Base-by-base conservation (phyloP, 768 basidiomycete genomes). In the Lyophyllum shimeji region DNA sequence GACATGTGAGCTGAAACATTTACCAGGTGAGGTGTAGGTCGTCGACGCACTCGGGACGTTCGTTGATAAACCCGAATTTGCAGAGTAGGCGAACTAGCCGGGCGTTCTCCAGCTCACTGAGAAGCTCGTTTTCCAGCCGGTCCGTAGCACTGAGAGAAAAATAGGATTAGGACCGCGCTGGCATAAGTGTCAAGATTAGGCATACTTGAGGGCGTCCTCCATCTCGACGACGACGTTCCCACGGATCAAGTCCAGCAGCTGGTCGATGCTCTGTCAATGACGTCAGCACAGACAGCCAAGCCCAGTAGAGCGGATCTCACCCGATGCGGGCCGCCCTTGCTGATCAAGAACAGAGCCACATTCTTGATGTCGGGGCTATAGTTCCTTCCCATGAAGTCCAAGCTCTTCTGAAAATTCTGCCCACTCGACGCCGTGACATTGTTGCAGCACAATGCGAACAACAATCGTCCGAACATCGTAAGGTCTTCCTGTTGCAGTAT, bases 51-150 rank as follows among this genome's bases (percentile, higher is more conserved):
- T 98, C 97, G 2, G 97, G 96, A n/a, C 97, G 82, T 67, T 99
- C 97, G 69, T 98, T 98, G 75, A 99, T 98, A 71, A 99, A 98
- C 0, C 94, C 94, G 63, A 99, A 88, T 74, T 98, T 99, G 70
- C 87, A 87, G 57, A 98, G 74, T 48, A 98, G 71, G 46, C 97
- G 81, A 27, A 98, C 90, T 9, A 98, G 77, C 24, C 97, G 81
- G 0, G 90, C 94, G 65, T 99, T 98, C 76, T 98, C 97, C 20
- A 98, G 78, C 68, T 98, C 96, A 39, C 87, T 82, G 72, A 87
- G 79, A 33, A 98, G 77, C 62, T 98, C 91, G 15, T 80, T 77
- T 68, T 98, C 95, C 17, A 98, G 74, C 29, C 81, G 76, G 65
- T 99, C 97, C 13, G 80, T 79, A 23, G 90, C 86, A 57, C 95